These are phyloP conservation scores for Heteromeles arbutifolia DNA, from an alignment of 306 rosid species.

Conservation along the genomic window DNA sequence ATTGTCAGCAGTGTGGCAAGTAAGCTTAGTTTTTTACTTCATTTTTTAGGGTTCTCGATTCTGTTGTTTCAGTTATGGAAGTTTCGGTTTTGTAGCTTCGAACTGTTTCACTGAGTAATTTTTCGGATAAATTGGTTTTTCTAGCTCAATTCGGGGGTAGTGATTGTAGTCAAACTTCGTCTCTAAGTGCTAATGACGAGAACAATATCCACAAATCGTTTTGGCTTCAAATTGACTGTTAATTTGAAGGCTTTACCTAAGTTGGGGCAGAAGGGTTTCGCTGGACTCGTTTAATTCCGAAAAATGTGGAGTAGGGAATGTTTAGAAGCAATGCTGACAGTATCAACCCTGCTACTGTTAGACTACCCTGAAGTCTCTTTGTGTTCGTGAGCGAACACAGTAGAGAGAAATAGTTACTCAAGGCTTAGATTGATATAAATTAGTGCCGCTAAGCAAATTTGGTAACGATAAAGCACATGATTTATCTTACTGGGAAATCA, in stretches of 20 bases:
- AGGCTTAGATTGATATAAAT: neutral
- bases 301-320: neutral
- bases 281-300: neutral
- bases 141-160: neutral
- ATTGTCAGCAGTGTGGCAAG: constrained; percentile 99
- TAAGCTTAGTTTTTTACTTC: constrained; percentile 25
- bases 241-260: neutral
- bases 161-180: neutral
- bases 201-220: neutral
- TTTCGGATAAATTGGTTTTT: neutral
- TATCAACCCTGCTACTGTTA: neutral
- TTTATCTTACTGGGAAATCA: neutral
- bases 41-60: neutral
- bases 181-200: neutral
- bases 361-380: neutral
- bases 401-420: neutral
- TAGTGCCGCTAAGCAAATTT: neutral
- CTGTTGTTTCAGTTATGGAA: neutral
- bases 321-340: neutral
- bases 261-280: neutral
- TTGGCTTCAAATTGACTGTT: neutral
- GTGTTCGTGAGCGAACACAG: neutral
- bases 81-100: neutral
- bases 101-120: neutral
- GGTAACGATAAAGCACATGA: neutral